These are phyloP conservation scores for Hymenoscyphus infarciens DNA, from an alignment of 2,329 filamentous ascomycete species.

Conservation along the genomic window DNA sequence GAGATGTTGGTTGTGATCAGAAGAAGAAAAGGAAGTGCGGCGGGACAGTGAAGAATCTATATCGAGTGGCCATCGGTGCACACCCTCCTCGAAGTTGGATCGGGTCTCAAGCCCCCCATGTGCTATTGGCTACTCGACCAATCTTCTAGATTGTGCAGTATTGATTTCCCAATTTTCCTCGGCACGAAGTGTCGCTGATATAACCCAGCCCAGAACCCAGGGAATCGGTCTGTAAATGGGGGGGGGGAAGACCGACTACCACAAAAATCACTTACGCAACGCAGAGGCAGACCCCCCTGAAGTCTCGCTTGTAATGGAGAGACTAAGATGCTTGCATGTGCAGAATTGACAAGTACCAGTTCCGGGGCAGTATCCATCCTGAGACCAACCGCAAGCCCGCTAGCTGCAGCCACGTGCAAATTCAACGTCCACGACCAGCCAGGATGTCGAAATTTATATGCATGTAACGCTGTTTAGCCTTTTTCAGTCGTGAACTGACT, in stretches of 20 bases:
- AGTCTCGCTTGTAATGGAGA: not conserved
- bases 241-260: not conserved
- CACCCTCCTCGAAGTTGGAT: not conserved
- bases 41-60: not conserved
- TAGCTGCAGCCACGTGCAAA: not conserved
- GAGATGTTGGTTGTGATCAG: not conserved
- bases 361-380: too few species aligned
- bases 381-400: not conserved
- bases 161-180: too few species aligned
- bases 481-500: not conserved
- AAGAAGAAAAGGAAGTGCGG: not conserved
- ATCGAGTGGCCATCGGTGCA: not conserved
- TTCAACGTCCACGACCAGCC: not conserved
- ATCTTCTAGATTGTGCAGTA: not conserved
- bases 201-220: not conserved
- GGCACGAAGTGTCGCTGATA: too few species aligned
- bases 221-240: not conserved
- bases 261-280: not conserved
- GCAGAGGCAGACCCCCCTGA: too few species aligned
- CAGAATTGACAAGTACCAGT: not conserved
- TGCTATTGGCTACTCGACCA: not conserved
- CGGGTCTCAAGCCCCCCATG: not conserved
- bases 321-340: not conserved
- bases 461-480: not conserved
- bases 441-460: not conserved